Evolutionary conservation across 176 grass and related monocot species (phyloP), one percentile per base, ranked within the genome.

Genomic region (Eleusine coracana): DNA sequence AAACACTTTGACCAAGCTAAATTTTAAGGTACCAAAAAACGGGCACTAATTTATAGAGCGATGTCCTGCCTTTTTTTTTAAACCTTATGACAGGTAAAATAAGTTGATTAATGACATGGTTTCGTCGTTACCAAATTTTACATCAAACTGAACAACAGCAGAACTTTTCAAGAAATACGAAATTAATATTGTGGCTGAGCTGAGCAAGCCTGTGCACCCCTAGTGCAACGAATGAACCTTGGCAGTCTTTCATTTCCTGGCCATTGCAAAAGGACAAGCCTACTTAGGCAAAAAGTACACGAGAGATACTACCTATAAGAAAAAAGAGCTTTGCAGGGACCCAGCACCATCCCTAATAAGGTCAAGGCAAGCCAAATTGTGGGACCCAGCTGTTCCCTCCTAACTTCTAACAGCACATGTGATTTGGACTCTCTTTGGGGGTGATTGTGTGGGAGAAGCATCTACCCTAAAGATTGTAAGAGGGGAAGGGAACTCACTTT

Each of bases 341-440:
- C 65, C 17, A 70, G 10, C 58, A 50, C 71, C 75, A 65, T 71
- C 52, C 49, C 74, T 80, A 55, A 73, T 76, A 84, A 77, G 80
- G 82, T 83, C 88, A 86, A 88, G 56, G 54, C 39, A 88, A 86
- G 88, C 85, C 88, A 88, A 91, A 91, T 48, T 70, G 7, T 40
- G 42, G 89, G 89, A 14, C 87, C 92, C 78, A 78, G 15, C 40
- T 94, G 89, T 74, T 44, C 69, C 92, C 73, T 82, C 75, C n/a
- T 67, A 17, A 71, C 80, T 89, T 70, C n/a, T 76, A 68, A 82
- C 54, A 79, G 31, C 86, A 86, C 87, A 86, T 88, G 82, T 91
- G 82, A 83, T 91, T 86, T 90, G 82, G 81, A 84, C 66, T 84
- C 80, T 73, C 71, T 77, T 77, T 82, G 27, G 18, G 48, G 65